Evolutionary conservation across 2,329 filamentous ascomycete genomes (phyloP).

Genomic region (Fusarium hainanense): DNA sequence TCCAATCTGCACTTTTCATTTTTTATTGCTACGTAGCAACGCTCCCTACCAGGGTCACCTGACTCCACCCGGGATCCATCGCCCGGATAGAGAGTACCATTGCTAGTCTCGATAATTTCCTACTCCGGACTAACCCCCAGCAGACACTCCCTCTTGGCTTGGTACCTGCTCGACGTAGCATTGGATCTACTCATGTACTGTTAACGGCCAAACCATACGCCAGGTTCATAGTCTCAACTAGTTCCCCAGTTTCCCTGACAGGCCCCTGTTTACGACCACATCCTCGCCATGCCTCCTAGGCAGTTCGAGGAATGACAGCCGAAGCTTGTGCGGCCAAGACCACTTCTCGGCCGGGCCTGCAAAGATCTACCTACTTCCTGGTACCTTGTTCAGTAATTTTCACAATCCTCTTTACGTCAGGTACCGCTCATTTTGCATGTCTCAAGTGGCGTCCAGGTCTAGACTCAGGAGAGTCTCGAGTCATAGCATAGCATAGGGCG

Average conservation of each 20-base stretch:
- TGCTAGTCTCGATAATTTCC: background rate
- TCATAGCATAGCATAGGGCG: background rate
- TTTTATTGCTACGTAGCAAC: background rate
- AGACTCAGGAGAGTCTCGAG: conserved; percentile 4
- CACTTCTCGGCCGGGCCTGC: background rate
- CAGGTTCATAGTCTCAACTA: background rate
- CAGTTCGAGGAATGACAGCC: background rate
- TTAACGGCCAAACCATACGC: background rate
- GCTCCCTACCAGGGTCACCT: background rate
- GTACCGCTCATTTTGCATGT: background rate
- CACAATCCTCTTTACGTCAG: conserved; percentile 3
- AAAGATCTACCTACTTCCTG: background rate
- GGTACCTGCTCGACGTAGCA: background rate
- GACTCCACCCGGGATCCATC: background rate
- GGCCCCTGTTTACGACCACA: background rate
- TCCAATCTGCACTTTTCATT: background rate
- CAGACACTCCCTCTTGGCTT: background rate
- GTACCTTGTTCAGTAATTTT: background rate
- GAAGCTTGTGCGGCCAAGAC: conserved; percentile 14
- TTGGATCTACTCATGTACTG: background rate
- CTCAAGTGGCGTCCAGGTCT: background rate
- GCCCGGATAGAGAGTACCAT: background rate
- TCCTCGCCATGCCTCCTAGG: background rate
- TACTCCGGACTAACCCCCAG: background rate
- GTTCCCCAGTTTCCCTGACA: background rate